Evolutionary conservation across 2,329 filamentous ascomycete genomes (phyloP), one percentile per base, ranked within the genome.

Genomic region (Aureobasidium lini): DNA sequence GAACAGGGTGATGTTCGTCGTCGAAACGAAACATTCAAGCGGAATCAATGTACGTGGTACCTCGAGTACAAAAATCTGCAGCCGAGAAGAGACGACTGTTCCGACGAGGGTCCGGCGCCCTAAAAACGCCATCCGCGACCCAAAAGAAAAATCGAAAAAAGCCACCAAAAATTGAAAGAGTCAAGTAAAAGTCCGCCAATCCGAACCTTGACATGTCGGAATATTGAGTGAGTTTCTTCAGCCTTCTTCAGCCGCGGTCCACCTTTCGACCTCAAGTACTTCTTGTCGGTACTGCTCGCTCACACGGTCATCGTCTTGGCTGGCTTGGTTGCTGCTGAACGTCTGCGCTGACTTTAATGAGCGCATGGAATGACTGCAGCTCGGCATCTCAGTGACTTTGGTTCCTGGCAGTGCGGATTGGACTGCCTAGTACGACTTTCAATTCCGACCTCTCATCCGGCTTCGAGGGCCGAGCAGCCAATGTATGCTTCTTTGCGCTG

Each of bases 141-240:
- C 10, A 13, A 31, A 28, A 53, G 40, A 18, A 32, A 13, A 11
- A 34, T 18, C 36, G 15, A 32, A 16, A 32, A 52, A 40, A 42
- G 34, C 37, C 37, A 52, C 48, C 31, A 13, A 16, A 15, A 42
- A 23, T 39, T 40, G 13, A 34, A n/a, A 10, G 42, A 23, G n/a
- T 28, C 42, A 28, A 44, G 37, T 13, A 44, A 44, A 43, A 43
- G 50, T 54, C 50, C 50, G 50, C 50, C 50, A 54, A 54, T 54
- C 15, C 28, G 43, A 54, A 54, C 50, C 50, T 54, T 43, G 50
- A 31, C 39, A 42, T 16, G 43, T 28, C 43, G 23, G 36, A 23
- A 31, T 3, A 16, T 23, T 10, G 9, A 15, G 18, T 36, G 13
- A 15, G 28, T 16, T 40, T 40, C 23, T 43, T 42, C n/a, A 13